Percentiles rank a stretch among this genome's conserved stretches.
Evolutionary conservation across 495 filamentous ascomycete genomes (phyloP).

Genomic region (Penicillium steckii): DNA sequence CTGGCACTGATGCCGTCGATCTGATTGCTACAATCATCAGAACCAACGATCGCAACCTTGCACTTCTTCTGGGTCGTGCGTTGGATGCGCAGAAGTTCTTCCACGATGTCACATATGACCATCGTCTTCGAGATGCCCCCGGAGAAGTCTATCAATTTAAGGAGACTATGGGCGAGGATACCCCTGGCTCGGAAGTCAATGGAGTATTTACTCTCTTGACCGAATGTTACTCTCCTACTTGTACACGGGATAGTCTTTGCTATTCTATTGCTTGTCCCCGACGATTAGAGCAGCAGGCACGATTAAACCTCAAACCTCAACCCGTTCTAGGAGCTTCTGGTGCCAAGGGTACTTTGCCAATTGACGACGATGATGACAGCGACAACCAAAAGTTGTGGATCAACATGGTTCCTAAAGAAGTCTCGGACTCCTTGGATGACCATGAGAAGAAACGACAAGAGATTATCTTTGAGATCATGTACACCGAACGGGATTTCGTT

Average conservation of each 20-base stretch:
- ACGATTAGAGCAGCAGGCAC: conserved; percentile 89
- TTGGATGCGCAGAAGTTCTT: conserved; percentile 99
- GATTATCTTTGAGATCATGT: conserved; percentile 97
- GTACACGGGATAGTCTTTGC: conserved; percentile 89
- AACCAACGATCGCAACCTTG: conserved; percentile 93
- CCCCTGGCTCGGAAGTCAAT: conserved; percentile 77
- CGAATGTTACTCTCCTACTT: conserved; percentile 98
- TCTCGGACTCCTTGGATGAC: conserved; percentile 84
- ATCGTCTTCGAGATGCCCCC: conserved; percentile 85
- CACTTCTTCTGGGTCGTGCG: conserved; percentile 86
- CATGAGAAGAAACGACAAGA: conserved; percentile 97
- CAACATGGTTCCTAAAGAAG: conserved; percentile 93
- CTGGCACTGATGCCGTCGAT: conserved; percentile 92
- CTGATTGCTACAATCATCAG: conserved; percentile 92
- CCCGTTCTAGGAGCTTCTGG: conserved; percentile 82
- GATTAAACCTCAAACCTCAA: conserved; percentile 87
- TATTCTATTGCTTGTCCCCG: conserved; percentile 98
- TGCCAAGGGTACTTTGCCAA: conserved; percentile 74
- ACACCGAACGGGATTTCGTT: conserved; percentile 98
- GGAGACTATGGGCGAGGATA: conserved; percentile 86
- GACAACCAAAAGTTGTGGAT: conserved; percentile 99
- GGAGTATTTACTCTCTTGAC: conserved; percentile 95
- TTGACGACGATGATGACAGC: conserved; percentile 71
- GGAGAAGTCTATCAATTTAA: conserved; percentile 96
- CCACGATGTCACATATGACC: conserved; percentile 98